Evolutionary conservation across 805 yeast genomes (phyloP).

Genomic region (Yarrowia sp.): DNA sequence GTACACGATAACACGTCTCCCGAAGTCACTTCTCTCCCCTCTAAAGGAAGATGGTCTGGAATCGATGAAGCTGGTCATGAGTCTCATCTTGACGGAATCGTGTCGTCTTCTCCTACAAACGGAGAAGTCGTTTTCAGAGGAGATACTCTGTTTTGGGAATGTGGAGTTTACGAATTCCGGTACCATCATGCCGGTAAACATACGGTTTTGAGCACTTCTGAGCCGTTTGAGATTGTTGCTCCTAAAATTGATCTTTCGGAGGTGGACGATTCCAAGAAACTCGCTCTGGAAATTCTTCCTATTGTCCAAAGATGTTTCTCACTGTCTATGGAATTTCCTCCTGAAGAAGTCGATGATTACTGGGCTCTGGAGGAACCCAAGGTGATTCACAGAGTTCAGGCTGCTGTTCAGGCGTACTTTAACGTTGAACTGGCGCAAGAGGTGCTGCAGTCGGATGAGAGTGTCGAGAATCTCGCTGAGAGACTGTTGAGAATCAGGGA

Average conservation of each 20-base stretch:
- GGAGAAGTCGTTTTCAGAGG: slow-evolving; percentile 54
- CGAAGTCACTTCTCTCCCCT: slow-evolving; percentile 56
- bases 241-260: slow-evolving; percentile 39
- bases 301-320: slow-evolving; percentile 32
- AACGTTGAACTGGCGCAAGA: slow-evolving; percentile 44
- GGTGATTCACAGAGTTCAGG: slow-evolving; percentile 34
- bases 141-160: slow-evolving; percentile 56
- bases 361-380: slow-evolving; percentile 34
- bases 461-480: slow-evolving; percentile 34
- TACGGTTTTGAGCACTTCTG: slow-evolving; percentile 62
- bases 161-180: slow-evolving; percentile 71
- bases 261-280: slow-evolving; percentile 37
- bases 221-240: slow-evolving; percentile 60
- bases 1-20: slow-evolving; percentile 57
- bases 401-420: slow-evolving; percentile 34
- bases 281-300: slow-evolving; percentile 38
- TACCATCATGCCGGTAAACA: slow-evolving; percentile 67
- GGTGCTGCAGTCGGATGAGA: slow-evolving; percentile 46
- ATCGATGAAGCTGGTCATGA: slow-evolving; percentile 27
- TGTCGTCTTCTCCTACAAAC: slow-evolving; percentile 30
- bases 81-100: slow-evolving; percentile 33
- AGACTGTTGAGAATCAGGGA: slow-evolving; percentile 36
- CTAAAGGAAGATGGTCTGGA: slow-evolving; percentile 66
- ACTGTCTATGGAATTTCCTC: slow-evolving; percentile 32
- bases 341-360: slow-evolving; percentile 31